A percentile compares a stretch with the other conserved stretches of the same genome.
Conservation (phyloP, 176 grass and related monocot genomes). For the Otatea glauca region DNA sequence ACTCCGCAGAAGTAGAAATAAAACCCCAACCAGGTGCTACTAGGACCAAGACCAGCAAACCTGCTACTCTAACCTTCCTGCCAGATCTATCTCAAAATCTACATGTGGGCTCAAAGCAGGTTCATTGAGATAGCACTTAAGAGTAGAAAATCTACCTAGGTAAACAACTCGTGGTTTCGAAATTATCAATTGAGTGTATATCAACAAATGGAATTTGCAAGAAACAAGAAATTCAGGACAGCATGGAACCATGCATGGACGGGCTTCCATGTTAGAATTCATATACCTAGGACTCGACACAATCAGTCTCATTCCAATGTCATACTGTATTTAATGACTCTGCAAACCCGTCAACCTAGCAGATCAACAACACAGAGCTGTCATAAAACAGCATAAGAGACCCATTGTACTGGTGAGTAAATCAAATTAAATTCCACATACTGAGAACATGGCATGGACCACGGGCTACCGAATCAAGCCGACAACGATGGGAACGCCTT, state of each 20-base stretch:
- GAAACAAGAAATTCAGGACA: background rate
- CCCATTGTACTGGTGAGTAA: background rate
- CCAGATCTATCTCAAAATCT: slow-evolving; percentile 11
- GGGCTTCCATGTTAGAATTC: background rate
- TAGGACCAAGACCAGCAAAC: background rate
- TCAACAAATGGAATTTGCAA: background rate
- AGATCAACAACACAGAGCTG: slow-evolving; percentile 25
- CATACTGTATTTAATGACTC: slow-evolving; percentile 18
- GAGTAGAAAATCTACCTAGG: background rate
- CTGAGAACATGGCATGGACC: background rate
- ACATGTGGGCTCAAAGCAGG: background rate
- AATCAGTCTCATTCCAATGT: slow-evolving; percentile 5
- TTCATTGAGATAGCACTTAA: background rate
- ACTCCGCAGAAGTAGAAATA: background rate
- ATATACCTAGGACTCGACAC: slow-evolving; percentile 18
- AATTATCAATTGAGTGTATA: background rate
- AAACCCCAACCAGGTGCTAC: background rate
- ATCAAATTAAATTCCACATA: slow-evolving; percentile 37
- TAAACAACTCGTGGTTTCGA: background rate
- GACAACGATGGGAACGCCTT: slow-evolving; percentile 6
- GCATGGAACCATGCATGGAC: background rate
- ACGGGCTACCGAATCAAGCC: slow-evolving; percentile 30
- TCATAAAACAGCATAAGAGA: slow-evolving; percentile 19
- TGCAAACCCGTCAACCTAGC: slow-evolving; percentile 10
- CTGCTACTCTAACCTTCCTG: slow-evolving; percentile 2